Base-by-base conservation (phyloP, 306 rosid genomes). In the Hippophae tibetana region DNA sequence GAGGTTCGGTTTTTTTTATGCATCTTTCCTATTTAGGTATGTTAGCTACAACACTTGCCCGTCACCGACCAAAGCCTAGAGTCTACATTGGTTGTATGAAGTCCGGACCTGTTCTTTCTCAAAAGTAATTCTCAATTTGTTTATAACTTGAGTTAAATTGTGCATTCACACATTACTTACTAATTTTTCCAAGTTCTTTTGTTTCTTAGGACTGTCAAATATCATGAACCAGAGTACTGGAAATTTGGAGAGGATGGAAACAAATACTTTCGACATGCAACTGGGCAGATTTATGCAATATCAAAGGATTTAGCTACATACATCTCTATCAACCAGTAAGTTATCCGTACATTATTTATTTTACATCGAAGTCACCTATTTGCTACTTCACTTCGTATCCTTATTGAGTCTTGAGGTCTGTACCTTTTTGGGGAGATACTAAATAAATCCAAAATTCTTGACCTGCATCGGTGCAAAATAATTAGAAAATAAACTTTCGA, bases 21-120 rank as follows among this genome's bases (percentile, higher is more conserved):
- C 52, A 13, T 44, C 52, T 68, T 81, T 41, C 52, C 69, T 47
- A 8, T 42, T 26, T 67, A 93, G 99, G 99, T 78, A 94, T 82
- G 80, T 69, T 93, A 40, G 97, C 86, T 48, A 63, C 97, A 48
- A 93, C 94, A 64, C 93, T 93, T 69, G 85, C 86, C 45, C 83
- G 78, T 51, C 95, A 93, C 71, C 86, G 85, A 27, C 78, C 97
- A 60, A 92, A 88, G 74, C 99, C 99, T 7, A 84, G 96, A 64
- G 95, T 92, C 52, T 92, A 92, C 66, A 84, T 93, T 25, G 99
- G 99, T 26, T 93, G 99, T 64, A 93, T 93, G 99, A 93, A 93
- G 80, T 93, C 99, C 64, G 97, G 99, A 64, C 95, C 97, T 9
- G 99, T 93, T 64, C 90, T 93, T 62, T 75, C 95, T 47, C 79